These are phyloP conservation scores for Saccharomycopsis olivae DNA, from an alignment of 805 yeast genomes.

Conservation along the genomic window DNA sequence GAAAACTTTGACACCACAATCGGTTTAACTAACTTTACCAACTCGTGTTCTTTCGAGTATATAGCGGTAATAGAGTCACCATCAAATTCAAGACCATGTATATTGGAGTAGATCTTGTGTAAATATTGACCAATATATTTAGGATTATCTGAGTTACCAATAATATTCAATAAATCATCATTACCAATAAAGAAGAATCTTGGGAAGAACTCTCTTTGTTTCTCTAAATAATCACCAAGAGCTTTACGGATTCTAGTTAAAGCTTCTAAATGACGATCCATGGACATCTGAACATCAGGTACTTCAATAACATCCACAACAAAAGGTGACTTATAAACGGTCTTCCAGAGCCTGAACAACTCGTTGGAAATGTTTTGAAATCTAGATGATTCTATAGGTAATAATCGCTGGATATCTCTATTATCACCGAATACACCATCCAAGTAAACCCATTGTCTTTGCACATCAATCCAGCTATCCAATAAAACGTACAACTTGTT, in stretches of 20 bases:
- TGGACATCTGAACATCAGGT: slow-evolving; percentile 34
- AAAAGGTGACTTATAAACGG: slow-evolving; percentile 35
- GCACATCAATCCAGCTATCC: slow-evolving; percentile 74
- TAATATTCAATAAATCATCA: slow-evolving; percentile 74
- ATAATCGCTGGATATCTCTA: slow-evolving; percentile 45
- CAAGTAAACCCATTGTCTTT: slow-evolving; percentile 80
- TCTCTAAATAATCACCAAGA: slow-evolving; percentile 67
- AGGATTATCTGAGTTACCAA: slow-evolving; percentile 52
- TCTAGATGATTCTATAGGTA: slow-evolving; percentile 62
- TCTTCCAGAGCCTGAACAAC: slow-evolving; percentile 39
- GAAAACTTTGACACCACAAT: slow-evolving; percentile 34
- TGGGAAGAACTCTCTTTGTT: slow-evolving; percentile 67
- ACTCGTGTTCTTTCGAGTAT: slow-evolving; percentile 58
- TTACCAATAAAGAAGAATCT: slow-evolving; percentile 84
- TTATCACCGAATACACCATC: slow-evolving; percentile 63
- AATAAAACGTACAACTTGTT: slow-evolving; percentile 39
- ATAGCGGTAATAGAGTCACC: slow-evolving; percentile 34
- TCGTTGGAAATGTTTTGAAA: slow-evolving; percentile 57
- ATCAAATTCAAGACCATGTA: slow-evolving; percentile 33
- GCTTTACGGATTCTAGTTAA: slow-evolving; percentile 51
- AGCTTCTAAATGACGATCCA: slow-evolving; percentile 46
- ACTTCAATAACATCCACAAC: slow-evolving; percentile 47
- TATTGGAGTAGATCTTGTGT: slow-evolving; percentile 62
- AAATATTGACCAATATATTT: slow-evolving; percentile 44
- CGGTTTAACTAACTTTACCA: slow-evolving; percentile 30